A percentile compares a stretch with the other conserved stretches of the same genome.
Conservation (phyloP, 345 rosid species). For the Anastatica hierochuntica region DNA sequence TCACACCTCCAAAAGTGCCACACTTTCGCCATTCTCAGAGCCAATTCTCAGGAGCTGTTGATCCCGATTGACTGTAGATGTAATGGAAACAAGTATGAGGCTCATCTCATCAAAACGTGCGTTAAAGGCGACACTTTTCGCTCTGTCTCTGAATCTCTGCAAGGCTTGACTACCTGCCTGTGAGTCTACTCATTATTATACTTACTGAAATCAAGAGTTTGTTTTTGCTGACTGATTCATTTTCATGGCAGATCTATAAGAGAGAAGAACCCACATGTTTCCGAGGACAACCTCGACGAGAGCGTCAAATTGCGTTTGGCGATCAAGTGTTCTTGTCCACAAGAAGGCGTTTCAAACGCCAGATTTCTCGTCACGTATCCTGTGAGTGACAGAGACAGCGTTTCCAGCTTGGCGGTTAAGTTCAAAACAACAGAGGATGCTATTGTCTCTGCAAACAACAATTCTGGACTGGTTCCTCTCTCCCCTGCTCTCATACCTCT, state of each 20-base stretch:
- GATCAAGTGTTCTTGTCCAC: conserved; percentile 52
- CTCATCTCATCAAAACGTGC: conserved; percentile 39
- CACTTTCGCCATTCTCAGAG: conserved; percentile 51
- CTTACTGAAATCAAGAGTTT: not conserved
- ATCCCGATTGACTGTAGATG: conserved; percentile 63
- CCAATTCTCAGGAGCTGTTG: conserved; percentile 31
- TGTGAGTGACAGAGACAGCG: conserved; percentile 40
- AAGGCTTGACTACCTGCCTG: conserved; percentile 62
- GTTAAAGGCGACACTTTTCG: conserved; percentile 51
- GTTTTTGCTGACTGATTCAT: not conserved
- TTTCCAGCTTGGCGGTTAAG: conserved; percentile 40
- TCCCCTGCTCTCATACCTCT: conserved; percentile 61
- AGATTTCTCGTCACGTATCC: conserved; percentile 56
- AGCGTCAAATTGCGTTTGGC: conserved; percentile 40
- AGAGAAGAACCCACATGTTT: conserved; percentile 41
- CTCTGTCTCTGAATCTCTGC: conserved; percentile 47
- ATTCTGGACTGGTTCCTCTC: conserved; percentile 31
- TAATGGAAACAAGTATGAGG: conserved; percentile 43
- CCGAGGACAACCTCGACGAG: conserved; percentile 35
- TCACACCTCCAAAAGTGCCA: conserved; percentile 29
- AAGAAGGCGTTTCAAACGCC: conserved; percentile 25
- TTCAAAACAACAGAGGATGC: conserved; percentile 59
- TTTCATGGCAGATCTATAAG: conserved; percentile 30
- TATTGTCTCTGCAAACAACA: conserved; percentile 52
- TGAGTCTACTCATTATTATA: not conserved